Evolutionary conservation across 2,329 filamentous ascomycete genomes (phyloP).

Genomic region (Septoria linicola): DNA sequence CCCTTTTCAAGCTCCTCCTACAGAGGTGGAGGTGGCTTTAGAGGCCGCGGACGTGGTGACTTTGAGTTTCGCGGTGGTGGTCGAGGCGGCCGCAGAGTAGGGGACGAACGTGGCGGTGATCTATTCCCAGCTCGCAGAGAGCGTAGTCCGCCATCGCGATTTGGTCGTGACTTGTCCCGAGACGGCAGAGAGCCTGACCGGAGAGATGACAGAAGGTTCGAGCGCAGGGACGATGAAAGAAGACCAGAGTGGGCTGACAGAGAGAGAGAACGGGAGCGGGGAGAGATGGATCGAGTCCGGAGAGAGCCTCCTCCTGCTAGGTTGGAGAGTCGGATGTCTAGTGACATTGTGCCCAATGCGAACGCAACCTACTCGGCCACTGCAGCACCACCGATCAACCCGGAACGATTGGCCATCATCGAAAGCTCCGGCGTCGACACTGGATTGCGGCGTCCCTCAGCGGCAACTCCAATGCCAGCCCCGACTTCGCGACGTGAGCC

Average conservation of each 20-base stretch:
- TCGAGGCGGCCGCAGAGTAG: slow-evolving; percentile 49
- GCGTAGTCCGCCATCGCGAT: slow-evolving; percentile 50
- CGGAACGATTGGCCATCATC: slow-evolving; percentile 35
- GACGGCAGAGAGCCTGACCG: slow-evolving; percentile 41
- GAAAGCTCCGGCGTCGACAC: slow-evolving; percentile 35
- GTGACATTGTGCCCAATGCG: slow-evolving; percentile 28
- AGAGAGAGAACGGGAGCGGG: slow-evolving; percentile 41
- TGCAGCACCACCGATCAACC: slow-evolving; percentile 33
- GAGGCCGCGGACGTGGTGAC: slow-evolving; percentile 49
- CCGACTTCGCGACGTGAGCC: slow-evolving; percentile 35
- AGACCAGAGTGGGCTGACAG: slow-evolving; percentile 41
- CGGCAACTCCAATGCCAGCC: slow-evolving; percentile 16
- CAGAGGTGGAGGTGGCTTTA: slow-evolving; percentile 39
- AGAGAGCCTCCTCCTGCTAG: slow-evolving; percentile 33
- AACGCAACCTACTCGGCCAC: slow-evolving; percentile 21
- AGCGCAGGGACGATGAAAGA: slow-evolving; percentile 46
- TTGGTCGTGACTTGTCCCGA: slow-evolving; percentile 51
- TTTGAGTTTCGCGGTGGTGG: slow-evolving; percentile 50
- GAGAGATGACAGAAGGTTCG: slow-evolving; percentile 47
- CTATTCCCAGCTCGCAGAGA: slow-evolving; percentile 54
- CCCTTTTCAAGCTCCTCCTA: slow-evolving; percentile 53
- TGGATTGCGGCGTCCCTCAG: slow-evolving; percentile 29
- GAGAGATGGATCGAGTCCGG: slow-evolving; percentile 40
- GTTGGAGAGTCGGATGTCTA: slow-evolving; percentile 32
- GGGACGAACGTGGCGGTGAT: slow-evolving; percentile 49